Percentiles rank a stretch among this genome's conserved stretches.
Evolutionary conservation across 2,329 filamentous ascomycete species (phyloP).

Genomic region (Paramyrothecium roridum): DNA sequence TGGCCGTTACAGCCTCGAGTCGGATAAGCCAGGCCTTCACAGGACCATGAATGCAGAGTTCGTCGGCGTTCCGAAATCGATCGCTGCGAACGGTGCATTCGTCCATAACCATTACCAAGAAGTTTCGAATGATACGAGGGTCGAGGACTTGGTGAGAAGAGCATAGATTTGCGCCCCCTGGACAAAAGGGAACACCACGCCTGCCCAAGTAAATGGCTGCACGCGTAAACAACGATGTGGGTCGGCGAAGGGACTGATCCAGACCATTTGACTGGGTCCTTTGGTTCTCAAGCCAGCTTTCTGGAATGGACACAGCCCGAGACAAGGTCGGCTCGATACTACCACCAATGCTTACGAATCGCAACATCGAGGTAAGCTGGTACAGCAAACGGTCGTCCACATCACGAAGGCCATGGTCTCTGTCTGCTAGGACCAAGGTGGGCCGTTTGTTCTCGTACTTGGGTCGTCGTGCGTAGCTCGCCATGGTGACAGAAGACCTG

Average conservation of each 20-base stretch:
- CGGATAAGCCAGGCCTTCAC: constrained; percentile 19
- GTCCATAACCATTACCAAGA: constrained; percentile 37
- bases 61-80: constrained; percentile 18
- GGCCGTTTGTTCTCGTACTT: too few species aligned
- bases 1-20: constrained; percentile 19
- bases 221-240: constrained; percentile 26
- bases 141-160: constrained; percentile 35
- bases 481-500: too few species aligned
- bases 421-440: too few species aligned
- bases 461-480: too few species aligned
- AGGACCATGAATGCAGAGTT: constrained; percentile 3
- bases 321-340: constrained; percentile 57
- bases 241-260: constrained; percentile 14
- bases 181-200: constrained; percentile 15
- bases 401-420: too few species aligned
- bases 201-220: constrained; percentile 23
- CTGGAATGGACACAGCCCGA: constrained; percentile 40
- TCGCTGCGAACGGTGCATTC: constrained; percentile 35
- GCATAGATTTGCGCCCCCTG: constrained; percentile 36
- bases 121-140: constrained; percentile 36
- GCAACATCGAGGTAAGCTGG: too few species aligned
- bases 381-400: too few species aligned
- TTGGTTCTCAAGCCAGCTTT: constrained; percentile 13
- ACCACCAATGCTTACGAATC: constrained; percentile 57
- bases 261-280: not conserved